Percentiles rank a stretch among this genome's conserved stretches.
phyloP scores from a whole-genome alignment of 371 early-diverging fungal species.

The Mucor sp. region DNA sequence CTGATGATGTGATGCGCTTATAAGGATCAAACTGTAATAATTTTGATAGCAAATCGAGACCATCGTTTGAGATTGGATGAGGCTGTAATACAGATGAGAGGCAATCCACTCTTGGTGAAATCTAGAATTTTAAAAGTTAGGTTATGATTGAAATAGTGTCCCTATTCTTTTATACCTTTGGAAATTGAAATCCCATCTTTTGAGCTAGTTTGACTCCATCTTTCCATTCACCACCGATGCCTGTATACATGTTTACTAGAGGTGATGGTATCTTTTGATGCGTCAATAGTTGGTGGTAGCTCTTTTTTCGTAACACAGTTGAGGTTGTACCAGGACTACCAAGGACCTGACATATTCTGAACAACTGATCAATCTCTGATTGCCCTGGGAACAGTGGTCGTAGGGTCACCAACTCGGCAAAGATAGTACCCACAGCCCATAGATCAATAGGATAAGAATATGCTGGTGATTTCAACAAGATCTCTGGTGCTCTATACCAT shows the following conservation, averaged over 20 bases:
- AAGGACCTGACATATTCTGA: slow-evolving; percentile 66
- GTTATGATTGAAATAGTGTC: background rate
- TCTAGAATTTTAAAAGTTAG: background rate
- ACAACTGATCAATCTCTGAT: slow-evolving; percentile 90
- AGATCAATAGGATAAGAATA: slow-evolving; percentile 97
- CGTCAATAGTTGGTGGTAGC: background rate
- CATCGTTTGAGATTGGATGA: slow-evolving; percentile 6
- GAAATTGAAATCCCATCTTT: slow-evolving; percentile 62
- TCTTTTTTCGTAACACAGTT: background rate
- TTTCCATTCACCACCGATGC: slow-evolving; percentile 64
- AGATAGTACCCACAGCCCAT: slow-evolving; percentile 97
- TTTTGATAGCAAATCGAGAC: slow-evolving; percentile 29
- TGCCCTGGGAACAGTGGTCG: slow-evolving; percentile 93
- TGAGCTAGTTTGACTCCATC: slow-evolving; percentile 66
- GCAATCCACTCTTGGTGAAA: background rate
- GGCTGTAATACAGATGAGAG: background rate
- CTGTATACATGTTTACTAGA: slow-evolving; percentile 1
- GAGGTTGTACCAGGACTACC: slow-evolving; percentile 47
- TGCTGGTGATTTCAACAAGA: slow-evolving; percentile 78
- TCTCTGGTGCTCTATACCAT: slow-evolving; percentile 99
- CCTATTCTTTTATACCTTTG: slow-evolving; percentile 23
- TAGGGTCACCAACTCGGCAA: slow-evolving; percentile 84
- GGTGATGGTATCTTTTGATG: background rate
- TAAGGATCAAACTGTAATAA: slow-evolving; percentile 85
- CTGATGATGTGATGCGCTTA: slow-evolving; percentile 74